These are phyloP conservation scores for Hypoxylon sp. DNA, from an alignment of 2,329 filamentous ascomycete genomes.

Conservation along the genomic window DNA sequence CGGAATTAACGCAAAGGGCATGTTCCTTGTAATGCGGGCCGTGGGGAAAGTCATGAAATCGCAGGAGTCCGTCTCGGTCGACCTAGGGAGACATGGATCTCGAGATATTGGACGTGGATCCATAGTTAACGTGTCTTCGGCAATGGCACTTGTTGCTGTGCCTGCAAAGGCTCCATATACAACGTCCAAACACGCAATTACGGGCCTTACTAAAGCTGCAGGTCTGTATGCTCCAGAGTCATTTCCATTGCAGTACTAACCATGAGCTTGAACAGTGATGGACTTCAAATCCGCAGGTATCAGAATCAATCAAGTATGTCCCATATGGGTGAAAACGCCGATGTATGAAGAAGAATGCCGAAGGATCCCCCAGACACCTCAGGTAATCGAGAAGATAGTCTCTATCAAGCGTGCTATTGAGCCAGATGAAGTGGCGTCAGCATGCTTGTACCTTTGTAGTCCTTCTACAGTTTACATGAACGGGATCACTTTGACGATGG, in stretches of 20 bases:
- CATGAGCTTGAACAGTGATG: constrained; percentile 31
- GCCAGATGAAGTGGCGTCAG: constrained; percentile 45
- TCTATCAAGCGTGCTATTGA: constrained; percentile 43
- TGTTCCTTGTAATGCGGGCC: constrained; percentile 40
- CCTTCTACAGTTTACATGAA: constrained; percentile 39
- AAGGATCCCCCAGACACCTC: constrained; percentile 26
- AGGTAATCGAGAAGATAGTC: constrained; percentile 31
- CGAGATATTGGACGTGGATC: constrained; percentile 49
- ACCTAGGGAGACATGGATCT: constrained; percentile 40
- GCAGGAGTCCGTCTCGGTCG: constrained; percentile 33
- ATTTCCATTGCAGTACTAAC: not conserved
- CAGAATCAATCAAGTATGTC: constrained; percentile 44
- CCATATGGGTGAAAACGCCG: constrained; percentile 42
- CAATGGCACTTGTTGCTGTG: constrained; percentile 46
- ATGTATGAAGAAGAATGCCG: constrained; percentile 45
- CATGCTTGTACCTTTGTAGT: constrained; percentile 47
- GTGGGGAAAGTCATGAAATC: constrained; percentile 44
- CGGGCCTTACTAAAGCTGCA: constrained; percentile 46
- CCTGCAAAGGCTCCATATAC: constrained; percentile 44
- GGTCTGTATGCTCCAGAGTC: constrained; percentile 23
- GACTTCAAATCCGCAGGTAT: constrained; percentile 43
- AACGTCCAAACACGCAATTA: constrained; percentile 51
- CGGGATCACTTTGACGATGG: constrained; percentile 41
- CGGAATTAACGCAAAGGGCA: constrained; percentile 44
- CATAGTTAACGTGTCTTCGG: constrained; percentile 53